Evolutionary conservation across 2,329 filamentous ascomycete species (phyloP).

Genomic region (Scedosporium aurantiacum): DNA sequence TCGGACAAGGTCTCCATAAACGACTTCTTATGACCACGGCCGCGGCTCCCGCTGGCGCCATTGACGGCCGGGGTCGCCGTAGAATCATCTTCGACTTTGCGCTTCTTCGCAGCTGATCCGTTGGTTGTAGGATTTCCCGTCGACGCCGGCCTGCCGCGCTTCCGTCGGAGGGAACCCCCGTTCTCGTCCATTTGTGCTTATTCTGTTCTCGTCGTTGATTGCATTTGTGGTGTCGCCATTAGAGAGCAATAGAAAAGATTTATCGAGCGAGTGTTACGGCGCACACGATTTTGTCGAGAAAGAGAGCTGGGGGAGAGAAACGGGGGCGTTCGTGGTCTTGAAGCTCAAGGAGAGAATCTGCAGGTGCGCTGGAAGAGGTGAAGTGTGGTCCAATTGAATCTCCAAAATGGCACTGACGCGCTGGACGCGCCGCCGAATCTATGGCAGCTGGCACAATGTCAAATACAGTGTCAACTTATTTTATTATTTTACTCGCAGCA

Average conservation of each 20-base stretch:
- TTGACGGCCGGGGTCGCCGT: neutral
- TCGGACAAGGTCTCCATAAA: neutral
- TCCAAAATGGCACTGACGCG: no score
- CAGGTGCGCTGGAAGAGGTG: no score
- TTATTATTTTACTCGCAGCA: no score
- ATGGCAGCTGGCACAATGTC: no score
- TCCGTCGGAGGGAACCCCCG: slow-evolving; percentile 5
- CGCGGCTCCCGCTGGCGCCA: neutral
- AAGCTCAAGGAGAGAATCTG: no score
- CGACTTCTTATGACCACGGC: neutral
- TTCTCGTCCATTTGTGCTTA: slow-evolving; percentile 5
- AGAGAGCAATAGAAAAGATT: neutral
- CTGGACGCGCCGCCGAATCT: no score
- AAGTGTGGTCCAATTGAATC: no score
- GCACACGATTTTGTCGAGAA: neutral
- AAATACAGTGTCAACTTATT: no score
- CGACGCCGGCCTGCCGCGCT: slow-evolving; percentile 7
- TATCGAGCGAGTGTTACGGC: neutral
- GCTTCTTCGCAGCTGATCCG: slow-evolving; percentile 7
- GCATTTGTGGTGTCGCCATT: neutral
- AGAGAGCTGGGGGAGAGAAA: no score
- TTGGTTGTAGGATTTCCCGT: slow-evolving; percentile 2
- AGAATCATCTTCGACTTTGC: neutral
- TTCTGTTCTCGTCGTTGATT: slow-evolving; percentile 5
- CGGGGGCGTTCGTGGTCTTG: neutral